A percentile compares a stretch with the other conserved stretches of the same genome.
Evolutionary conservation across 495 filamentous ascomycete genomes (phyloP).

Genomic region (Xylaria sp.): DNA sequence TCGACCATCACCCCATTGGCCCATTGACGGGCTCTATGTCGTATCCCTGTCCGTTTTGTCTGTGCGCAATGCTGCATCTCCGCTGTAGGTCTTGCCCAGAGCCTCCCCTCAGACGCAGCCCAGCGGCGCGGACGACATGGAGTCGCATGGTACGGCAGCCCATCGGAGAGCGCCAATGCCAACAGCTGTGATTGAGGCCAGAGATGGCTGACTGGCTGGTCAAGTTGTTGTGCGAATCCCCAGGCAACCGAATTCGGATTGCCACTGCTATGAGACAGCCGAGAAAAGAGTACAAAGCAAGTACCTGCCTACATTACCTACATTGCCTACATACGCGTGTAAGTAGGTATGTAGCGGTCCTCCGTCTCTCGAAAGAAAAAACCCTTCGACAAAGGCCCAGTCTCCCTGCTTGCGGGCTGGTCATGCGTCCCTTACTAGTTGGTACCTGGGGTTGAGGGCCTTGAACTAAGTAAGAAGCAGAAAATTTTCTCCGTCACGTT

Average conservation of each 20-base stretch:
- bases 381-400: neutral
- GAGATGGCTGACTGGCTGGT: neutral
- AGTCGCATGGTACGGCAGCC: neutral
- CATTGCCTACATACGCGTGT: too few species aligned
- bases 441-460: too few species aligned
- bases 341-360: neutral
- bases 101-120: neutral
- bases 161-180: neutral
- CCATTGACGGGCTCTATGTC: neutral
- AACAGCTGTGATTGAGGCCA: conserved; percentile 9
- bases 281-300: too few species aligned
- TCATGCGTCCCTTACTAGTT: neutral
- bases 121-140: neutral
- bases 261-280: too few species aligned
- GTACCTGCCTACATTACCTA: too few species aligned
- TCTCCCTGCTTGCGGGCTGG: neutral
- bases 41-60: conserved; percentile 1
- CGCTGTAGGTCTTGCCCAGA: neutral
- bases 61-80: conserved; percentile 4
- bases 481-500: neutral
- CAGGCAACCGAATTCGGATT: neutral
- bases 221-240: neutral
- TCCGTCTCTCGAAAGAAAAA: neutral
- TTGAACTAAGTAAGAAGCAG: neutral
- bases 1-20: neutral